Conservation (phyloP, 805 yeast genomes). For the Monosporozyma unispora region DNA sequence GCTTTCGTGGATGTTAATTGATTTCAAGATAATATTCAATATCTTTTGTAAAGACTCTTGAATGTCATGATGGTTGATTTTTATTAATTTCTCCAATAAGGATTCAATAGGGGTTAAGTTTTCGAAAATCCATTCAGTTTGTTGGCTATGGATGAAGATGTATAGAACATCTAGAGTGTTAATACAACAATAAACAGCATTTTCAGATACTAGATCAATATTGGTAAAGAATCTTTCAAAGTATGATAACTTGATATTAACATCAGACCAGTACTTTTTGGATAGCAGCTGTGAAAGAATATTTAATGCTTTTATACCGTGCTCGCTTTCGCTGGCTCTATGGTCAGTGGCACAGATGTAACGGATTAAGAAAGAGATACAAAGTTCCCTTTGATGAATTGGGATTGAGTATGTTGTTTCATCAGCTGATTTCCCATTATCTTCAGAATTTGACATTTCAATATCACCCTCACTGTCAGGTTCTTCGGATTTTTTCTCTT, state of each 20-base stretch:
- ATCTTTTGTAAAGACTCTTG: constrained; percentile 79
- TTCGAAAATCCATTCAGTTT: constrained; percentile 67
- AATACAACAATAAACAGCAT: constrained; percentile 67
- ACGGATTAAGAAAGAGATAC: constrained; percentile 79
- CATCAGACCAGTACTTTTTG: constrained; percentile 77
- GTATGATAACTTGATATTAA: constrained; percentile 73
- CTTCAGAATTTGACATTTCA: constrained; percentile 19
- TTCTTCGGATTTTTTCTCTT: constrained; percentile 5
- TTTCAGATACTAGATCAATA: constrained; percentile 62
- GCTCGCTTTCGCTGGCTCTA: constrained; percentile 71
- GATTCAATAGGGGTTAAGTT: constrained; percentile 62
- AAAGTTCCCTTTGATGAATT: constrained; percentile 75
- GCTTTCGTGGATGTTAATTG: constrained; percentile 48
- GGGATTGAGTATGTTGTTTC: constrained; percentile 33
- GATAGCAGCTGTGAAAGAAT: constrained; percentile 66
- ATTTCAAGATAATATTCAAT: constrained; percentile 55
- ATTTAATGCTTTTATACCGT: constrained; percentile 75
- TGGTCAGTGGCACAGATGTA: constrained; percentile 82
- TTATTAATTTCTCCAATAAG: constrained; percentile 70
- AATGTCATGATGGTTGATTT: constrained; percentile 75
- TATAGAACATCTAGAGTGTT: constrained; percentile 87
- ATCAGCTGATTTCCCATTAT: not conserved
- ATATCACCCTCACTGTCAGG: constrained; percentile 22
- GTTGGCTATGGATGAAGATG: constrained; percentile 71
- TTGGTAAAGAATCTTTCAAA: constrained; percentile 81